Evolutionary conservation across 257 asterid species (phyloP), one percentile per base, ranked within the genome.

Genomic region (Nicotiana attenuata): DNA sequence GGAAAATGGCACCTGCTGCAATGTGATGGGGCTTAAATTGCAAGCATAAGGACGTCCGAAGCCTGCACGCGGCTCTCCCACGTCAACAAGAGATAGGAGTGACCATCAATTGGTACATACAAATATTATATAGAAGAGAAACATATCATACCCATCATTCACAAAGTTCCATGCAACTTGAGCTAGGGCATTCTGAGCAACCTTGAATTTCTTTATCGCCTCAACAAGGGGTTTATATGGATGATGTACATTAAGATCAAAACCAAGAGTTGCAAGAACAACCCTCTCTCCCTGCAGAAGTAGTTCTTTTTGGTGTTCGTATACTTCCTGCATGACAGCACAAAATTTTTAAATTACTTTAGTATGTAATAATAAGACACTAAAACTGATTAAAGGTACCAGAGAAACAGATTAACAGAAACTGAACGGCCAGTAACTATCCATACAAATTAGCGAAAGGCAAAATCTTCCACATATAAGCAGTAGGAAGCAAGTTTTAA

Each of bases 141-240:
- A 81, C 88, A 88, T 28, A 82, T 50, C 90, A 83, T 95, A 95
- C 99, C 99, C 98, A 92, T 95, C 99, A 65, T 95, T 95, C 82
- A 95, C 99, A 86, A 95, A 95, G 85, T 95, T 95, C 99, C 99
- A 95, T n/a, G 99, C 99, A 83, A 95, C 99, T 88, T 95, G 97
- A 68, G 97, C 98, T 20, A 95, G 89, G 75, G 98, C 92, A 87
- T 92, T 90, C 89, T 95, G 93, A 82, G 98, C 97, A 90, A 93
- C 98, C 92, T 93, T 85, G 85, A 95, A 92, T 66, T 92, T 95
- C 85, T 95, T 91, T 75, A 93, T 91, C 69, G 99, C 98, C 92
- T 91, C 98, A 26, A 95, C 98, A 60, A 95, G 98, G 81, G 99
- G 99, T 81, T 95, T 95, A 83, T 95, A 95, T 14, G 99, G 99